Conservation (phyloP, 495 filamentous ascomycete species). For the Chaetomium cochliodes region DNA sequence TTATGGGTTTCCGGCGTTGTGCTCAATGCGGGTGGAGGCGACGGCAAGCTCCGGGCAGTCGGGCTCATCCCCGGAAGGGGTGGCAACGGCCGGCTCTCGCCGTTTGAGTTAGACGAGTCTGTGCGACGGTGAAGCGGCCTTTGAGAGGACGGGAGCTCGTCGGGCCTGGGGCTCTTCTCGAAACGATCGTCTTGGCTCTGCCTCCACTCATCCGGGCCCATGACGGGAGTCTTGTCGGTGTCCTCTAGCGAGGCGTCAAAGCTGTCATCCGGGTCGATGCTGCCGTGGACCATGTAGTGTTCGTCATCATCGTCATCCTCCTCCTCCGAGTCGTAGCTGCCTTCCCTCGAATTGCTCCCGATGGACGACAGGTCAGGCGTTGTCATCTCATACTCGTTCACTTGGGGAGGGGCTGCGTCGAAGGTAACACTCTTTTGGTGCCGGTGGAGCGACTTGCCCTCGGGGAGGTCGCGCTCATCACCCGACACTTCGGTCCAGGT, state of each 20-base stretch:
- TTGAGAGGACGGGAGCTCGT: conserved; percentile 35
- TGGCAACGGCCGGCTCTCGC: conserved; percentile 72
- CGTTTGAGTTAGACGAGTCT: conserved; percentile 68
- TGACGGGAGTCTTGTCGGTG: conserved; percentile 93
- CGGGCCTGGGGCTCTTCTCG: conserved; percentile 63
- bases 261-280: conserved; percentile 75
- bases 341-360: conserved; percentile 81
- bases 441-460: conserved; percentile 62
- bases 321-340: conserved; percentile 81
- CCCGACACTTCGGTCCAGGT: conserved; percentile 66
- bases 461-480: conserved; percentile 54
- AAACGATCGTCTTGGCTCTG: conserved; percentile 76
- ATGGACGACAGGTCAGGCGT: conserved; percentile 91
- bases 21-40: conserved; percentile 60
- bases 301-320: conserved; percentile 63
- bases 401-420: conserved; percentile 85
- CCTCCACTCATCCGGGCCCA: conserved; percentile 93
- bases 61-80: conserved; percentile 59
- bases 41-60: conserved; percentile 52
- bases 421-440: conserved; percentile 96
- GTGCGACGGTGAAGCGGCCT: conserved; percentile 53
- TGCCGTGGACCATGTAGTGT: conserved; percentile 68
- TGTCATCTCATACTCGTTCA: conserved; percentile 97
- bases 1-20: conserved; percentile 64
- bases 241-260: conserved; percentile 94